Evolutionary conservation across 2,329 filamentous ascomycete genomes (phyloP).

Genomic region (Phialophora verrucosa): DNA sequence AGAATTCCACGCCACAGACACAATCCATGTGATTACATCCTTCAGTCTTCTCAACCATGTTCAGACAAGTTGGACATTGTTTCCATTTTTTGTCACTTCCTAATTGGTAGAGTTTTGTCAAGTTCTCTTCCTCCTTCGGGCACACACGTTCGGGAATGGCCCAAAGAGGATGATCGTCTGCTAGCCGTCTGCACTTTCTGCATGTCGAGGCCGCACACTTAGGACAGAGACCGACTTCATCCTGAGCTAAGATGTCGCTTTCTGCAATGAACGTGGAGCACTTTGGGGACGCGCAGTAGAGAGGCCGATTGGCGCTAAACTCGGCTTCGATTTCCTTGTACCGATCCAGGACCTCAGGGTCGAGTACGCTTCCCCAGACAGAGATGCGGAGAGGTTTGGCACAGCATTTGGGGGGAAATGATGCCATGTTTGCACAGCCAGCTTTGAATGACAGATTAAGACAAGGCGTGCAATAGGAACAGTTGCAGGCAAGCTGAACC

Average conservation of each 20-base stretch:
- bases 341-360: slow-evolving; percentile 11
- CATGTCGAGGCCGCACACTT: slow-evolving; percentile 24
- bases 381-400: slow-evolving; percentile 27
- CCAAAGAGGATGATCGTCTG: slow-evolving; percentile 12
- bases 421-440: slow-evolving; percentile 19
- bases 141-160: slow-evolving; percentile 10
- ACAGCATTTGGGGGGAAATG: slow-evolving; percentile 34
- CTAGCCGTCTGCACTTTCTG: slow-evolving; percentile 14
- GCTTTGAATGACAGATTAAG: slow-evolving; percentile 30
- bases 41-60: slow-evolving; percentile 31
- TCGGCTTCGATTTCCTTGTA: slow-evolving; percentile 33
- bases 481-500: slow-evolving; percentile 25
- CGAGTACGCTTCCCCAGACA: slow-evolving; percentile 19
- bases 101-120: slow-evolving; percentile 19
- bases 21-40: slow-evolving; percentile 36
- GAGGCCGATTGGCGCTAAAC: slow-evolving; percentile 23
- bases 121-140: slow-evolving; percentile 16
- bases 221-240: slow-evolving; percentile 20
- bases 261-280: slow-evolving; percentile 31
- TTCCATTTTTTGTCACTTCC: slow-evolving; percentile 31
- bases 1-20: slow-evolving; percentile 35
- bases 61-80: slow-evolving; percentile 35
- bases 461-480: slow-evolving; percentile 31
- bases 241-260: neutral
- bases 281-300: slow-evolving; percentile 32